Evolutionary conservation across 1,139 yeast genomes (phyloP), one percentile per base, ranked within the genome.

Genomic region (Debaryomyces sp.): DNA sequence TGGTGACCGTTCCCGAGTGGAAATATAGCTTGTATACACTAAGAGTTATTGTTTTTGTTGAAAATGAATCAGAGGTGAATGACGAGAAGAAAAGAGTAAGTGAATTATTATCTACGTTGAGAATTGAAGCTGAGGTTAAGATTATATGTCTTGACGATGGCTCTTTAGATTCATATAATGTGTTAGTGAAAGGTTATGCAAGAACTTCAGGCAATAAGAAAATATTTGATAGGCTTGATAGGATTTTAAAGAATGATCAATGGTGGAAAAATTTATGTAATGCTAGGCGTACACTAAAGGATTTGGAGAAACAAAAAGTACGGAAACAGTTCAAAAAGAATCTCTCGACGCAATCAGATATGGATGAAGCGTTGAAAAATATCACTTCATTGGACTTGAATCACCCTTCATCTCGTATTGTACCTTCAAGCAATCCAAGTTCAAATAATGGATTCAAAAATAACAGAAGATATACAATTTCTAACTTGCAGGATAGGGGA

Each of bases 1-100:
- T 94, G 52, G 83, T 89, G 7, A 91, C 98, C 0, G 99, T 94
- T 5, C 96, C 96, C 1, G 89, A 86, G 44, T 94, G 99, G 99
- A 85, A 88, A 54, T 75, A 77, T 42, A 83, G 87, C 0, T 62
- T 66, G 13, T 95, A 89, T 59, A 71, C 67, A 10, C 64, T 94
- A 35, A 75, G 99, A 48, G 90, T 94, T 6, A 84, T 92, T 50
- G 96, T 89, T 0, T 92, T 94, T 75, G 98, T 94, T 17, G 99
- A 94, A 67, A 76, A 77, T 48, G 73, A 70, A 42, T 73, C 71
- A 1, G 97, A 92, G 56, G 81, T 90, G 21, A 78, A 71, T 2
- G 91, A 87, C 46, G 99, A 94, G 60, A 67, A 68, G 32, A 67
- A 68, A 12, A 70, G 97, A 46, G 80, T 94, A 38, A 59, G 62